Evolutionary conservation across 2,329 filamentous ascomycete genomes (phyloP), one percentile per base, ranked within the genome.

Genomic region (Pseudofabraea citricarpa): DNA sequence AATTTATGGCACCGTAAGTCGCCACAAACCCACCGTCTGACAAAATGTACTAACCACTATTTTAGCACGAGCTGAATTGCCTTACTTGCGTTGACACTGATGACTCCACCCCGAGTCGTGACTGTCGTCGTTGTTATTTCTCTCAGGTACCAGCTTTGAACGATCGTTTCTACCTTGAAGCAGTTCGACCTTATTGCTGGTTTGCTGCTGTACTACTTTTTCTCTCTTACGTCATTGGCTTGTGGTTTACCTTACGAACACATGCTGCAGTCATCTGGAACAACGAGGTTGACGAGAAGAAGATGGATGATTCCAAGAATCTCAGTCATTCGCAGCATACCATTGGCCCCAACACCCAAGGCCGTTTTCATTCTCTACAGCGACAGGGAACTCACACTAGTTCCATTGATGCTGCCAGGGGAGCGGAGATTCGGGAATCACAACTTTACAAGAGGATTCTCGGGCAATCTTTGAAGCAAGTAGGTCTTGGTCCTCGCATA

Each of bases 211-310:
- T 83, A 4, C 75, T 94, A 59, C 73, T 98, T 12, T 97, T 98
- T 67, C 70, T 95, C 21, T 94, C 90, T 1, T 98, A 98, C 61
- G 73, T 93, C 26, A 93, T 97, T 47, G 93, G 93, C 19, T 73
- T 98, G 12, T 88, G 93, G 75, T 98, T 98, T 65, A 98, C 93
- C 1, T 76, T 98, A 16, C 79, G 93, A 51, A 98, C 93, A 0
- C 93, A 98, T 61, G 93, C 93, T 4, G 90, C 94, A 4, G 86
- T 96, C 36, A 98, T 98, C 53, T 98, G 93, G 93, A 93, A 90
- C 57, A 85, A 78, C 7, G 90, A 96, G 49, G 62, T 75, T 3
- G 86, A 90, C 29, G 86, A 90, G 65, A 90, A 89, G 67, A 83
- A 80, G 56, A 71, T 78, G 31, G 77, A 81, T 10, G 77, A 82